Base-by-base conservation (phyloP, 208 protist genomes). In the Leishmania aethiopica region DNA sequence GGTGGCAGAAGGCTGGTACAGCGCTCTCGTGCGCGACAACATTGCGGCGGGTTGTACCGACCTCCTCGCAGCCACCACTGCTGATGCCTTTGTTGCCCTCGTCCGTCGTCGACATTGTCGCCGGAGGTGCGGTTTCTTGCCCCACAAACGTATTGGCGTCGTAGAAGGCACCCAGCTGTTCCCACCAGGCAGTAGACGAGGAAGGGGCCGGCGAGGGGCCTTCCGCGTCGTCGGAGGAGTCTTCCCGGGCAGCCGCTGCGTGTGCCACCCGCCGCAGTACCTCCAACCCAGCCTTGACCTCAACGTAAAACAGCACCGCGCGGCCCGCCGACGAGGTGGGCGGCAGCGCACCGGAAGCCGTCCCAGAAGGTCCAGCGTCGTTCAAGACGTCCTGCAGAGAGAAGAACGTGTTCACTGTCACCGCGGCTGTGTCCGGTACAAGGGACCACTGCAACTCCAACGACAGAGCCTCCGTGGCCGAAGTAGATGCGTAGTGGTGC, bases 231-330 rank as follows among this genome's bases (percentile, higher is more conserved):
- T 42, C 15, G 45, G 32, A n/a, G 15, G 53, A n/a, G 35, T 32
- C 53, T 19, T 55, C 17, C 37, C 42, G 4, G 5, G 66, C n/a
- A n/a, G 11, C 40, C 22, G 73, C 80, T 28, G 59, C 45, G 13
- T 8, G 37, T 13, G 59, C 51, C 2, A 55, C 73, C 17, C 80
- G 49, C 35, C 64, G 80, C 67, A 84, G 69, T 32, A 84, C 51
- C 60, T 84, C 80, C 51, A 72, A 22, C 35, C 55, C 80, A 13
- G 80, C 80, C 40, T 84, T 84, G 13, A 84, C 59, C 42, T 84
- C 80, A 15, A 84, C 28, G 28, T 77, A 84, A 19, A 60, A 40
- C 22, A 78, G 59, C 45, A 71, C 13, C 45, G 13, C 69, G 19
- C n/a, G 45, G 22, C 37, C 35, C 15, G 32, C 53, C 28, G 11